A percentile compares a stretch with the other conserved stretches of the same genome.
Conservation (phyloP, 2,329 filamentous ascomycete species). For the Blastomyces emzantsi region DNA sequence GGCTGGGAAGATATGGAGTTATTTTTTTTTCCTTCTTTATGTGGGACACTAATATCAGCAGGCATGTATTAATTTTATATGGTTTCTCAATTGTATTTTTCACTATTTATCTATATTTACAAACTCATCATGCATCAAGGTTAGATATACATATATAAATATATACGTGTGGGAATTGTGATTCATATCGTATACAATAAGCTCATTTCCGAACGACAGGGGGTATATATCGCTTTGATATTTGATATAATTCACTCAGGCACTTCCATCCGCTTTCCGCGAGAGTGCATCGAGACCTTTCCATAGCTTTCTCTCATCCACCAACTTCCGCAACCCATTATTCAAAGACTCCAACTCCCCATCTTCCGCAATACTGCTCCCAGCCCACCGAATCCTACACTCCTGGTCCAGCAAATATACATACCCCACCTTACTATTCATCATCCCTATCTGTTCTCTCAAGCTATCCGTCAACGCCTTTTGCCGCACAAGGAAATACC, state of each 20-base stretch:
- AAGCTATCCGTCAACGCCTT: conserved; percentile 49
- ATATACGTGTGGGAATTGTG: background rate
- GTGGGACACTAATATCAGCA: conserved; percentile 5
- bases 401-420: conserved; percentile 81
- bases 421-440: conserved; percentile 91
- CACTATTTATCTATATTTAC: background rate
- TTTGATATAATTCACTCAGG: conserved; percentile 13
- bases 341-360: conserved; percentile 37
- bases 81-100: background rate
- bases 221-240: background rate
- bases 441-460: conserved; percentile 53
- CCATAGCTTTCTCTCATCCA: conserved; percentile 30
- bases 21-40: background rate
- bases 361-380: conserved; percentile 48
- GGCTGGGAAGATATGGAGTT: background rate
- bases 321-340: conserved; percentile 33
- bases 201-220: background rate
- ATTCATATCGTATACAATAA: background rate
- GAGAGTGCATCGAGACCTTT: conserved; percentile 6
- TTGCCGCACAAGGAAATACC: conserved; percentile 51
- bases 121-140: background rate
- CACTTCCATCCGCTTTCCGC: background rate
- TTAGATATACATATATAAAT: background rate
- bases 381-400: conserved; percentile 90
- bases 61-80: conserved; percentile 9